phyloP scores from a whole-genome alignment of 1,284 basidiomycete species.

The Malassezia cuniculi region DNA sequence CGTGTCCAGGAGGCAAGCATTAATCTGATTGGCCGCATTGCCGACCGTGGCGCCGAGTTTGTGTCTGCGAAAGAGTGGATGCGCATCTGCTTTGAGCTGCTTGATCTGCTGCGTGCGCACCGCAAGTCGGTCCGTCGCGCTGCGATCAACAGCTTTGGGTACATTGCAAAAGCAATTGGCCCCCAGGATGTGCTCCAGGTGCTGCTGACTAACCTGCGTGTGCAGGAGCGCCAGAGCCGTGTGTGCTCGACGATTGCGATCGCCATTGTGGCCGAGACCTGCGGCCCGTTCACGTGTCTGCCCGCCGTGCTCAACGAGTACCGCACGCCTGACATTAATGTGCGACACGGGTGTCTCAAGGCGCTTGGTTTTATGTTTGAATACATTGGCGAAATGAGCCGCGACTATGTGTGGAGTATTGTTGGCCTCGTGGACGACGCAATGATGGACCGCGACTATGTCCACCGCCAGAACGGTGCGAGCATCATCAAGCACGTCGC shows the following conservation, averaged over 20 bases:
- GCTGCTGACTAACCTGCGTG: constrained; percentile 85
- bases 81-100: constrained; percentile 97
- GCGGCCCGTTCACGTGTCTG: constrained; percentile 95
- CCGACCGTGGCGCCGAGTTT: constrained; percentile 96
- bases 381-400: constrained; percentile 98
- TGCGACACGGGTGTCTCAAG: constrained; percentile 97
- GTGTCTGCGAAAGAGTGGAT: constrained; percentile 99
- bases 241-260: constrained; percentile 98
- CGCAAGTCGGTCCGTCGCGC: constrained; percentile 98
- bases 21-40: constrained; percentile 97
- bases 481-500: constrained; percentile 99
- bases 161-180: constrained; percentile 97
- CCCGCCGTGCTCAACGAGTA: constrained; percentile 98
- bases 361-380: constrained; percentile 97
- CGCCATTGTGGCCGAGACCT: constrained; percentile 68
- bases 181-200: constrained; percentile 96
- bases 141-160: constrained; percentile 97
- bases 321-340: constrained; percentile 85
- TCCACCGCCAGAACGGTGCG: constrained; percentile 92
- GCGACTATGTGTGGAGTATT: constrained; percentile 93
- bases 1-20: constrained; percentile 99
- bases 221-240: constrained; percentile 96
- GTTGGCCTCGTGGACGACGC: constrained; percentile 96
- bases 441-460: constrained; percentile 89
- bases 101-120: constrained; percentile 94